These are phyloP conservation scores for Talaromyces wortmannii DNA, from an alignment of 495 filamentous ascomycete species.

Conservation along the genomic window DNA sequence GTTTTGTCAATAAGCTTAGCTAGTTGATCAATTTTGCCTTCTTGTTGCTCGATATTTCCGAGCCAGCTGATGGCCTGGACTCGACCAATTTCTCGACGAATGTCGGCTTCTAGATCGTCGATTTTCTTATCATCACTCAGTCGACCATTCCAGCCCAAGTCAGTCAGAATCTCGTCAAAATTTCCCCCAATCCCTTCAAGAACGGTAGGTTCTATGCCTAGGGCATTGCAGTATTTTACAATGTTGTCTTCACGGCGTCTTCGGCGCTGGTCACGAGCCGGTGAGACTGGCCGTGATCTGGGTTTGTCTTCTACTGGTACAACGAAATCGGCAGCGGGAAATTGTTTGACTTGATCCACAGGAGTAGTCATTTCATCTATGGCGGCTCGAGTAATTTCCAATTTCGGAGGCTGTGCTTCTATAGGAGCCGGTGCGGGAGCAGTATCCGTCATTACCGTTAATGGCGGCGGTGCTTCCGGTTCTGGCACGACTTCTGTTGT, in stretches of 20 bases:
- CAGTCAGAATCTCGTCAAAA: slow-evolving; percentile 71
- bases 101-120: slow-evolving; percentile 73
- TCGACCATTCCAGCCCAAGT: slow-evolving; percentile 85
- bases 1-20: slow-evolving; percentile 79
- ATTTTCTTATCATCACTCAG: slow-evolving; percentile 64
- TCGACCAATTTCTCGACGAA: slow-evolving; percentile 80
- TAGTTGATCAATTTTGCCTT: slow-evolving; percentile 77
- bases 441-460: too few species aligned
- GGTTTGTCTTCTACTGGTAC: slow-evolving; percentile 16
- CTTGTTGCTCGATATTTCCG: slow-evolving; percentile 78
- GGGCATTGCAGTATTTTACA: slow-evolving; percentile 65
- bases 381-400: slow-evolving; percentile 30
- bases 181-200: slow-evolving; percentile 63
- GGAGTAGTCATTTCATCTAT: slow-evolving; percentile 17
- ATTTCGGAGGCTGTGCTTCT: slow-evolving; percentile 18
- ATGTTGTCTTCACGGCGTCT: slow-evolving; percentile 68
- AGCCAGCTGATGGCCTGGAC: slow-evolving; percentile 93
- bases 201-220: slow-evolving; percentile 65
- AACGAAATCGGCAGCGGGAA: slow-evolving; percentile 13
- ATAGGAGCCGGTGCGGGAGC: background rate
- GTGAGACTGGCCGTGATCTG: slow-evolving; percentile 24
- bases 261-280: slow-evolving; percentile 41
- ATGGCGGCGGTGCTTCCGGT: too few species aligned
- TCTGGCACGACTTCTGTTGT: too few species aligned
- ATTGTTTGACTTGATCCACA: slow-evolving; percentile 27